A percentile compares a stretch with the other conserved stretches of the same genome.
These are phyloP conservation scores for Intubia oerlemansii DNA, from an alignment of 2,329 filamentous ascomycete species.

Conservation along the genomic window DNA sequence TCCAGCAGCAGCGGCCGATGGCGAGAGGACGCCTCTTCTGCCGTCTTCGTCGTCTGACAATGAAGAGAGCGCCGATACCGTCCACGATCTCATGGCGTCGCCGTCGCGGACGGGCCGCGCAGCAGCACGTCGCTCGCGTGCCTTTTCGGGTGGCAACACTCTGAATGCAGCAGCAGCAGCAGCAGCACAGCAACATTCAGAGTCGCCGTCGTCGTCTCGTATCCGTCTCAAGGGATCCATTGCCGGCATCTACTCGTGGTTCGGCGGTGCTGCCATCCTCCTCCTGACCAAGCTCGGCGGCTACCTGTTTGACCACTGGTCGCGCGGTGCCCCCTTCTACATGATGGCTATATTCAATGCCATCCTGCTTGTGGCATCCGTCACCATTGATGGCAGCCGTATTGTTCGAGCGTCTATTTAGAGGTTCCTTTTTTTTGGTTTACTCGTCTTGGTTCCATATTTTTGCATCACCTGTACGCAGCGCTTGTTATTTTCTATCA, in stretches of 20 bases:
- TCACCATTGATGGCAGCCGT: conserved; percentile 26
- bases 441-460: background rate
- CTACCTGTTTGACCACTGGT: conserved; percentile 57
- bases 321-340: conserved; percentile 68
- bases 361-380: conserved; percentile 36
- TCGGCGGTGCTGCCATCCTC: conserved; percentile 74
- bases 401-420: conserved; percentile 9
- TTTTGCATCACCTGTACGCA: background rate
- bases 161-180: no score
- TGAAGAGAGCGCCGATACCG: no score
- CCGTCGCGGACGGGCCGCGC: conserved; percentile 1
- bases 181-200: no score
- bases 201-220: no score
- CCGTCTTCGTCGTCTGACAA: conserved; percentile 1
- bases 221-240: conserved; percentile 73
- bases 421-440: background rate
- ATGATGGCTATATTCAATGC: conserved; percentile 84
- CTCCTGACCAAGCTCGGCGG: conserved; percentile 83
- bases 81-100: conserved; percentile 2
- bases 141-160: no score
- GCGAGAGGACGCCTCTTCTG: no score
- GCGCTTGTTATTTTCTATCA: background rate
- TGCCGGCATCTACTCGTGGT: conserved; percentile 81
- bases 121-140: conserved; percentile 4
- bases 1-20: no score